Percentiles rank a stretch among this genome's conserved stretches.
Conservation (phyloP, 208 protist genomes). For the Crithidia fasciculata region DNA sequence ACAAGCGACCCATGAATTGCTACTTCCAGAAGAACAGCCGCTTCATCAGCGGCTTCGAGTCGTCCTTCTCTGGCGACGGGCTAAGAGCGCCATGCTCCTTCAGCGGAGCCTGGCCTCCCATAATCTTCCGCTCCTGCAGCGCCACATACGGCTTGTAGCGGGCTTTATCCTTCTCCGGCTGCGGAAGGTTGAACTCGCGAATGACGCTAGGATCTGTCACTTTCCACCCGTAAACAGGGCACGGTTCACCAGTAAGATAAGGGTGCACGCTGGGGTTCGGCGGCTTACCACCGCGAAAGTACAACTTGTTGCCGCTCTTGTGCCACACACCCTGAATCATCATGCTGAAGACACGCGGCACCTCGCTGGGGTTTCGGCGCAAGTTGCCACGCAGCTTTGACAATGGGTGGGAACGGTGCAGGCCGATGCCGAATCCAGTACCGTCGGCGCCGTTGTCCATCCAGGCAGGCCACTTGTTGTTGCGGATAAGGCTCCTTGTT, state of each 20-base stretch:
- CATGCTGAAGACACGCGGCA: slow-evolving; percentile 85
- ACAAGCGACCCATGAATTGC: neutral
- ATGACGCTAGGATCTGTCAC: slow-evolving; percentile 82
- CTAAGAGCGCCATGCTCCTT: slow-evolving; percentile 14
- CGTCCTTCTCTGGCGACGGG: slow-evolving; percentile 13
- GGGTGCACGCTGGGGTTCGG: slow-evolving; percentile 89
- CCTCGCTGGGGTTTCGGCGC: slow-evolving; percentile 51
- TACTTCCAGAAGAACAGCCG: slow-evolving; percentile 91
- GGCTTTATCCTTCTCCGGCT: slow-evolving; percentile 67
- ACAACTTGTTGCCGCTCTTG: slow-evolving; percentile 89
- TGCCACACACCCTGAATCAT: slow-evolving; percentile 93
- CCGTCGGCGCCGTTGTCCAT: slow-evolving; percentile 90
- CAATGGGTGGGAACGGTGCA: slow-evolving; percentile 83
- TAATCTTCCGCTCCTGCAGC: slow-evolving; percentile 85
- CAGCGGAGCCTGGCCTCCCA: slow-evolving; percentile 40
- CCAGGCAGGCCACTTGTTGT: slow-evolving; percentile 79
- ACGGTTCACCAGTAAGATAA: slow-evolving; percentile 91
- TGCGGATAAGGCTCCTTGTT: slow-evolving; percentile 37
- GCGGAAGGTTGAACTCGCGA: slow-evolving; percentile 83
- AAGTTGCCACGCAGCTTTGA: slow-evolving; percentile 85
- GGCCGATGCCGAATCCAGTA: slow-evolving; percentile 85
- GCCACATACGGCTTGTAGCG: slow-evolving; percentile 91
- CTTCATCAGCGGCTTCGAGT: slow-evolving; percentile 84
- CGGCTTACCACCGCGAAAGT: slow-evolving; percentile 90
- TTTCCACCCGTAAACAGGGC: slow-evolving; percentile 89